Evolutionary conservation across 805 yeast species (phyloP), one percentile per base, ranked within the genome.

Genomic region (Teunomyces gatunensis): DNA sequence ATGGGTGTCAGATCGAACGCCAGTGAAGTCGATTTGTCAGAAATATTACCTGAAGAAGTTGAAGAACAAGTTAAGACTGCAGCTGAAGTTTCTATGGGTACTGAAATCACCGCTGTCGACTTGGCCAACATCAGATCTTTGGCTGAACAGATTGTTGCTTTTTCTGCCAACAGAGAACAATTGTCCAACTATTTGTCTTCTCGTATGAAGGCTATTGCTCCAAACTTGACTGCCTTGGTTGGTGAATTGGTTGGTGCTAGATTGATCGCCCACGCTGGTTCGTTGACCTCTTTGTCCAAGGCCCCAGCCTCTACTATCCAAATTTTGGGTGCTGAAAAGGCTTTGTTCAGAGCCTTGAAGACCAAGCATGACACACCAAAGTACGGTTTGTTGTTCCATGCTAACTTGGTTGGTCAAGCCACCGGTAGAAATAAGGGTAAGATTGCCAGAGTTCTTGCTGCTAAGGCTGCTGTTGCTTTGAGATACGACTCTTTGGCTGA

Each of bases 31-130:
- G 98, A 94, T 66, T 66, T 89, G 84, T 67, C 74, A 13, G 75
- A 71, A 59, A 65, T 73, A 44, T 68, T 73, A 60, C 78, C 78
- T 17, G 78, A 73, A 60, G 78, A 73, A 57, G 56, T 63, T 39
- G 78, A 73, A 63, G 78, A 72, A 56, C 72, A 71, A 69, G 91
- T 94, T 47, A 94, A 94, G 75, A 71, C 90, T 48, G 97, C 98
- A 58, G 98, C 99, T 58, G 98, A 94, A 78, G 90, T 94, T 56
- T 91, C 98, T 44, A 94, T 94, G 99, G 99, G 99, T 78, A 94
- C 98, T 52, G 99, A 94, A 73, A 92, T 94, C 69, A 92, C 98
- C 48, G 91, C 87, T 52, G 78, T 79, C 56, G 99, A 94, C 72
- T 79, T 94, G 62, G 79, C 80, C 51, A 92, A 92, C 78, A 92